These are phyloP conservation scores for Pichia sp. DNA, from an alignment of 1,139 yeast genomes.

Conservation along the genomic window DNA sequence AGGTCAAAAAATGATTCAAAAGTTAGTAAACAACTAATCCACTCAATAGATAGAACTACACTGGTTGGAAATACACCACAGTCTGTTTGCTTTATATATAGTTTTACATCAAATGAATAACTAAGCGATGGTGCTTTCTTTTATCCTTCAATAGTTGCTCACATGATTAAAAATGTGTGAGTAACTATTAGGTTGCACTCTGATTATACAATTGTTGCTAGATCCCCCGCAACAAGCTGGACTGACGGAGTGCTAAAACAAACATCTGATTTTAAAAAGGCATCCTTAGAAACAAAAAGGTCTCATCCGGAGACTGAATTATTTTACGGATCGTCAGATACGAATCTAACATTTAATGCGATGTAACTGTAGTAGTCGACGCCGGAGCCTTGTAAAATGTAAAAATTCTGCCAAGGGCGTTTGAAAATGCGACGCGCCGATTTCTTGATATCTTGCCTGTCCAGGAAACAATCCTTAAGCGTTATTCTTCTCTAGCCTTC, in stretches of 20 bases:
- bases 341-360: constrained; percentile 15
- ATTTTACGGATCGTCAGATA: constrained; percentile 17
- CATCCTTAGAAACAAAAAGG: not conserved
- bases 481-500: too few relatives aligned
- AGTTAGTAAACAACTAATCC: not conserved
- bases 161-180: not conserved
- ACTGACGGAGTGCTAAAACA: constrained; percentile 14
- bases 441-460: too few relatives aligned
- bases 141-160: not conserved
- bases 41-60: not conserved
- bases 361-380: not conserved
- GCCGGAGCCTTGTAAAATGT: not conserved
- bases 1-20: not conserved
- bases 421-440: too few relatives aligned
- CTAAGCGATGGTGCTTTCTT: not conserved
- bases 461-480: too few relatives aligned
- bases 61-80: not conserved
- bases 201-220: constrained; percentile 6
- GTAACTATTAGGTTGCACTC: not conserved
- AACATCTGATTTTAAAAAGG: constrained; percentile 5
- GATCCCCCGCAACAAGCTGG: constrained; percentile 4
- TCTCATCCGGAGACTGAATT: not conserved
- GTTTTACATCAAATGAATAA: not conserved
- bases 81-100: not conserved
- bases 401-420: too few relatives aligned